Percentiles rank a stretch among this genome's conserved stretches.
Conservation (phyloP, 306 rosid genomes). For the Lathyrus aphaca region DNA sequence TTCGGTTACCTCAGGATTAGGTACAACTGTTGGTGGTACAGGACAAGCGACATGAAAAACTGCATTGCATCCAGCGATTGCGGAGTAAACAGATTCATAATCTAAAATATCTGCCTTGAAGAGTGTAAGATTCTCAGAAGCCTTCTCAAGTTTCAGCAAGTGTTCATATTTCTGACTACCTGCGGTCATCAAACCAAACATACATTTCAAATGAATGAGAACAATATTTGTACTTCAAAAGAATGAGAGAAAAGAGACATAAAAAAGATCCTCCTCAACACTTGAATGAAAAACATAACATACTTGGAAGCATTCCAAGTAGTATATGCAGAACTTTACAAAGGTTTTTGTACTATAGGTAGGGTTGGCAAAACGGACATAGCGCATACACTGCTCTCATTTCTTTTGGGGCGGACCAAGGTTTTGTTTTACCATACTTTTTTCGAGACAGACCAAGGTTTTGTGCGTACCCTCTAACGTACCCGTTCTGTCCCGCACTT, state of each 20-base stretch:
- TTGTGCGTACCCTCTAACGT: too few relatives aligned
- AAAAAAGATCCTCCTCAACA: neutral
- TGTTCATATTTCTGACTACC: constrained; percentile 47
- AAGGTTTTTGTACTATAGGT: too few relatives aligned
- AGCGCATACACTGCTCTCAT: too few relatives aligned
- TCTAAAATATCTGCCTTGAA: constrained; percentile 49
- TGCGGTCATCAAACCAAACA: constrained; percentile 15
- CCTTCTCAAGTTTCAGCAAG: constrained; percentile 42
- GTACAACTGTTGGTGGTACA: constrained; percentile 41
- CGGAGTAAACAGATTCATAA: constrained; percentile 44
- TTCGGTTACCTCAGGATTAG: constrained; percentile 47
- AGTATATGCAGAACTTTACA: too few relatives aligned
- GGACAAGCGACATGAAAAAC: constrained; percentile 65
- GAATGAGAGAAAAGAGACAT: neutral
- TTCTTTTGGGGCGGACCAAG: too few relatives aligned
- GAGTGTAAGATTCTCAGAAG: constrained; percentile 49
- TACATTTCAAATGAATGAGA: neutral
- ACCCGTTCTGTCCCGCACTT: too few relatives aligned
- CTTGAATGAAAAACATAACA: too few relatives aligned
- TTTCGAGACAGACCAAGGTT: too few relatives aligned
- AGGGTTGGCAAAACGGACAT: too few relatives aligned
- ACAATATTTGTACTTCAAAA: neutral
- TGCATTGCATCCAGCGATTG: constrained; percentile 49
- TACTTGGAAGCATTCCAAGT: too few relatives aligned
- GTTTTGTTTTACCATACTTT: too few relatives aligned